Evolutionary conservation across 441 rosid genomes (phyloP), one percentile per base, ranked within the genome.

Genomic region (Francoa sonchifolia): DNA sequence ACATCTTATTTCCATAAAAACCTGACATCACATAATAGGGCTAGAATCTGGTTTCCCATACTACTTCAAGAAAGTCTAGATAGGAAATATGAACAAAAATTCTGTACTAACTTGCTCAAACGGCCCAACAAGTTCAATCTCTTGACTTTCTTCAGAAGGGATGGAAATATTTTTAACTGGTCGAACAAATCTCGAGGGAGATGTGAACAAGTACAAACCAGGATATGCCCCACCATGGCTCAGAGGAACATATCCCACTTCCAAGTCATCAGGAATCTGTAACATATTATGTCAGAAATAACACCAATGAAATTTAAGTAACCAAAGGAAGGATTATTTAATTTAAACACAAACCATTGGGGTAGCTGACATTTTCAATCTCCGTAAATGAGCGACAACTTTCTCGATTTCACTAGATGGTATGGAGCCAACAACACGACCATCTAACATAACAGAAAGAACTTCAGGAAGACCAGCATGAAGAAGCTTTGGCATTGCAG

Each of bases 1-100:
- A 63, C 96, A 90, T 33, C 74, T 76, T 58, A 90, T 90, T 74
- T 90, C 99, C 99, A 86, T 82, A 50, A 73, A 90, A 35, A 90
- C 96, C 99, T 90, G 63, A 38, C 22, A 49, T 21, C 23, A 40
- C 21, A 57, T 34, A 27, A 3, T 25, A 14, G 34, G 0, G 8
- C 22, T n/a, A 25, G 35, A 50, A 55, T 57, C 33, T 52, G 45
- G 44, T 45, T 4, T 54, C 44, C 19, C 11, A 35, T 44, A 25
- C 25, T 47, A 62, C 14, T 35, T 17, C 2, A 10, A 41, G 15
- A 35, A 50, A 20, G 17, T 13, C 23, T 7, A 36, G 26, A 15
- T 21, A 18, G 22, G 11, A 31, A 25, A 14, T 3, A 18, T 8
- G 43, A 29, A 39, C 6, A 35, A 11, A 35, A 53, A 52, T 27